A percentile compares a stretch with the other conserved stretches of the same genome.
These are phyloP conservation scores for Epichloe glyceriae DNA, from an alignment of 2,329 filamentous ascomycete species.

Conservation along the genomic window DNA sequence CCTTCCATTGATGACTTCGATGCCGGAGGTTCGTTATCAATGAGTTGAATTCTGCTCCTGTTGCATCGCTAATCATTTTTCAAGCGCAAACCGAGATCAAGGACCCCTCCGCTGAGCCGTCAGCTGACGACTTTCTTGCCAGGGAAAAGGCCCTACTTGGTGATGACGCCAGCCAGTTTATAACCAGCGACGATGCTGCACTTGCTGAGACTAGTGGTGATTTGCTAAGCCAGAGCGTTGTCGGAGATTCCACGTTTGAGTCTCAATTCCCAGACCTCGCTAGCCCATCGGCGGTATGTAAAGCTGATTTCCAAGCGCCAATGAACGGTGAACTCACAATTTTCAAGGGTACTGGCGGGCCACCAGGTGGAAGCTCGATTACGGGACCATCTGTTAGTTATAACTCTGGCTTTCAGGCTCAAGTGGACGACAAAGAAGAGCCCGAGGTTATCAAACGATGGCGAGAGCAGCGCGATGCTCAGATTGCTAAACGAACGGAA, in stretches of 20 bases:
- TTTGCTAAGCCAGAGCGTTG: conserved; percentile 56
- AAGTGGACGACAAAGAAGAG: conserved; percentile 60
- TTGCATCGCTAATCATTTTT: conserved; percentile 3
- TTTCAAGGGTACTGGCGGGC: conserved; percentile 17
- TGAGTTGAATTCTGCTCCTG: conserved; percentile 11
- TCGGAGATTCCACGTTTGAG: conserved; percentile 52
- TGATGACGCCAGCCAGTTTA: conserved; percentile 86
- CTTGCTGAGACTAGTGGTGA: conserved; percentile 54
- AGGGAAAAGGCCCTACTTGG: conserved; percentile 84
- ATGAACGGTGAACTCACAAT: not conserved
- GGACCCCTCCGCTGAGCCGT: conserved; percentile 42
- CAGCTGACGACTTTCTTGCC: conserved; percentile 73
- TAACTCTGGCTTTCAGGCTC: conserved; percentile 48
- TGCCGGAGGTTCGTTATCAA: conserved; percentile 37
- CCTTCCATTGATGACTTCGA: conserved; percentile 71
- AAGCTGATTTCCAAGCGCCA: not conserved
- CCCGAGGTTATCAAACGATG: conserved; percentile 82
- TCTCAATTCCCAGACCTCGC: conserved; percentile 78
- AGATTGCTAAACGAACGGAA: conserved; percentile 72
- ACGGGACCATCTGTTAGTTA: conserved; percentile 57
- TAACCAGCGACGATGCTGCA: conserved; percentile 58
- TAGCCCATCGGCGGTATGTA: conserved; percentile 21
- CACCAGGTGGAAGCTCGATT: conserved; percentile 33
- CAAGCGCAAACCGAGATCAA: conserved; percentile 56
- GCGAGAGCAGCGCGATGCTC: conserved; percentile 78